phyloP scores from a whole-genome alignment of 805 yeast genomes.

The Barnettozyma wickerhamii region DNA sequence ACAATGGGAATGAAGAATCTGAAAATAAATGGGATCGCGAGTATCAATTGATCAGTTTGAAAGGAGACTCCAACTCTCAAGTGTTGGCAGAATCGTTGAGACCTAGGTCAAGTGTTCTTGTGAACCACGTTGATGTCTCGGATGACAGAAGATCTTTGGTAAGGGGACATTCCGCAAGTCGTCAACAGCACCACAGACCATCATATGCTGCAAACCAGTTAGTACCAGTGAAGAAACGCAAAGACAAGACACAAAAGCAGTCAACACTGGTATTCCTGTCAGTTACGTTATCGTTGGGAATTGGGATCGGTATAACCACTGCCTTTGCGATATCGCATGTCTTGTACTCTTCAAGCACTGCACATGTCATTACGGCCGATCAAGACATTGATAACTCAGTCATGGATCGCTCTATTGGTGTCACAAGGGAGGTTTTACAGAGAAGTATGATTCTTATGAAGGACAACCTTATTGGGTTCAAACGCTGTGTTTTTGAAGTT shows the following conservation, averaged over 20 bases:
- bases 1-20: no score
- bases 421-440: conserved; percentile 1
- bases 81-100: conserved; percentile 6
- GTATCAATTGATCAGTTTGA: conserved; percentile 6
- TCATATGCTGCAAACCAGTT: no score
- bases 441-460: conserved; percentile 1
- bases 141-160: no score
- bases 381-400: no score
- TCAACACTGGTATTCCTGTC: conserved; percentile 13
- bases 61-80: conserved; percentile 3
- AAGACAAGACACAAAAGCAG: conserved; percentile 5
- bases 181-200: no score
- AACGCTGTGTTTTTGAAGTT: conserved; percentile 7
- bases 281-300: conserved; percentile 18
- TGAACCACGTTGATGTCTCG: background rate
- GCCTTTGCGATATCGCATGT: conserved; percentile 11
- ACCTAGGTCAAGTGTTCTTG: conserved; percentile 1
- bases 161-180: no score
- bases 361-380: no score
- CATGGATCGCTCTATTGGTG: no score
- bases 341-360: background rate
- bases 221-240: conserved; percentile 15
- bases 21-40: no score
- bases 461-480: conserved; percentile 4
- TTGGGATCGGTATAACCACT: conserved; percentile 24